Base-by-base conservation (phyloP, 768 basidiomycete species). In the Nidula microcarpa region DNA sequence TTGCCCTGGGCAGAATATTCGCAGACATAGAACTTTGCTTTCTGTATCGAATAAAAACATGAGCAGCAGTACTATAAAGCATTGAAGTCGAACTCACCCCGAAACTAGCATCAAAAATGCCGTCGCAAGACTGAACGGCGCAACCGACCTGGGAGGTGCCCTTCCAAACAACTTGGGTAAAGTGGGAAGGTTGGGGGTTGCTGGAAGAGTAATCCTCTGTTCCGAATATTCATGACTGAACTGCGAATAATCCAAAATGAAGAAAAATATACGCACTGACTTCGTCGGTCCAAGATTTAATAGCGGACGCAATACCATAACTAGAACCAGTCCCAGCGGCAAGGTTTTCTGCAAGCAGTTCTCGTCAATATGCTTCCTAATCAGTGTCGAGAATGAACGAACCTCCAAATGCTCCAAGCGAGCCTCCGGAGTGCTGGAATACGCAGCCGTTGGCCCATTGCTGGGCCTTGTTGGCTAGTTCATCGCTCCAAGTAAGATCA, bases 131-230 rank as follows among this genome's bases (percentile, higher is more conserved):
- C 53, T 76, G 68, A 32, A 79, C 69, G 39, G 84, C 86, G 60
- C 86, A 89, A 18, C 86, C 87, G 17, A 89, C 72, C 55, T 86
- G 69, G 1, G 76, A 80, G 18, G 81, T 77, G 5, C 65, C 72
- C 66, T 89, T 89, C 87, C 88, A 90, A 6, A 90, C 86, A 5
- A 87, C 78, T 64, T 89, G 87, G 7, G 88, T 89, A 61, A 85
- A 90, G 64, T 90, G 88, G 47, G 85, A 86, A 14, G 78, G 60
- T 39, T 66, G 56, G 1, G 87, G 87, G 65, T 80, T 81, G 60
- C 60, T 74, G 35, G 85, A 68, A 58, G 84, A 58, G 62, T 87
- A 88, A 37, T 79, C 57, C 1, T 75, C 84, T 86, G 58, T 46
- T 9, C 18, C 14, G 17, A 46, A 18, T 51, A 16, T 17, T n/a